Conservation (phyloP, 2,329 filamentous ascomycete genomes). For the Emericellopsis atlantica region DNA sequence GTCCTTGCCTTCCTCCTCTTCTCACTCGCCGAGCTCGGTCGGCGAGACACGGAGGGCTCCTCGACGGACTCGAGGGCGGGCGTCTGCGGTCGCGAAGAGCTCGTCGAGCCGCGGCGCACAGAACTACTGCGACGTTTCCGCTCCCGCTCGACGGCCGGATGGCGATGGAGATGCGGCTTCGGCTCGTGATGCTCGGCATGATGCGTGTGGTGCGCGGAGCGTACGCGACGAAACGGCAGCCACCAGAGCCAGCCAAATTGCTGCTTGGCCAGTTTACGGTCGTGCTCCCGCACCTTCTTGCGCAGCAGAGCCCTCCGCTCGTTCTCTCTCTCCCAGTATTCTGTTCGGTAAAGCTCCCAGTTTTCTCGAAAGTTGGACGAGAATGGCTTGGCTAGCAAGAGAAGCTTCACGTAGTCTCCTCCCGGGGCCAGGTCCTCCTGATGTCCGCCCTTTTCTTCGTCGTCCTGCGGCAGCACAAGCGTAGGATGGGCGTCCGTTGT, state of each 20-base stretch:
- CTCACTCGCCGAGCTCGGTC: slow-evolving; percentile 24
- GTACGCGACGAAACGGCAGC: slow-evolving; percentile 51
- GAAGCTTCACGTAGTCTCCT: slow-evolving; percentile 81
- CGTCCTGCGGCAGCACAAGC: slow-evolving; percentile 29
- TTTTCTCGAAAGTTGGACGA: slow-evolving; percentile 90
- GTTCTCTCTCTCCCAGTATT: slow-evolving; percentile 97
- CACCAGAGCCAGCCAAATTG: slow-evolving; percentile 75
- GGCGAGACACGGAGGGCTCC: slow-evolving; percentile 19
- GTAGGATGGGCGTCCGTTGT: slow-evolving; percentile 26
- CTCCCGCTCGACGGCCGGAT: slow-evolving; percentile 27
- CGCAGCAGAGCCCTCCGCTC: slow-evolving; percentile 68
- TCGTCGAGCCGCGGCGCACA: slow-evolving; percentile 37
- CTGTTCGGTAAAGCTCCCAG: slow-evolving; percentile 87
- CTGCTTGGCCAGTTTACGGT: slow-evolving; percentile 54
- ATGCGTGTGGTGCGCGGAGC: slow-evolving; percentile 15
- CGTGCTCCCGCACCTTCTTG: slow-evolving; percentile 53
- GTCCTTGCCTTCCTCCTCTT: slow-evolving; percentile 32
- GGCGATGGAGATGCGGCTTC: slow-evolving; percentile 12
- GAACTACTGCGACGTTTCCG: slow-evolving; percentile 38
- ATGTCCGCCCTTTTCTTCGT: slow-evolving; percentile 54
- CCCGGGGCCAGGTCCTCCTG: slow-evolving; percentile 87
- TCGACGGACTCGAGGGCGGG: slow-evolving; percentile 27
- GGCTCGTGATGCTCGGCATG: slow-evolving; percentile 24
- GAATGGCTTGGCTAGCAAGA: slow-evolving; percentile 88
- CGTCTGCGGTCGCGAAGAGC: slow-evolving; percentile 36